Percentiles rank a stretch among this genome's conserved stretches.
These are phyloP conservation scores for Immersiporthe knoxdaviesiana DNA, from an alignment of 2,329 filamentous ascomycete genomes.

Conservation along the genomic window DNA sequence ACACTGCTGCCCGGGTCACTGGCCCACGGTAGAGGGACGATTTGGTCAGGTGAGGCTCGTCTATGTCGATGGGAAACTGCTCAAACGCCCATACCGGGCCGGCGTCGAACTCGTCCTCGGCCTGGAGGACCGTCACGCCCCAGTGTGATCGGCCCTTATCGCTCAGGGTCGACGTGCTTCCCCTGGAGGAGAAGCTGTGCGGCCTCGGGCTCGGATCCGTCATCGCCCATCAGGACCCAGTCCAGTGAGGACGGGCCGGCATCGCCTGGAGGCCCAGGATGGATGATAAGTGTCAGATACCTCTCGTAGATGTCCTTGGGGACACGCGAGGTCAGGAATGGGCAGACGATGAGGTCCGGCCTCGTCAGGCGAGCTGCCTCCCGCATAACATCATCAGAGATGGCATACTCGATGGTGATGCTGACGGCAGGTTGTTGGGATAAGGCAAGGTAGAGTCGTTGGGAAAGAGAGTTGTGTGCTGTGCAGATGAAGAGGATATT, in stretches of 20 bases:
- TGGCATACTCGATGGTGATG: slow-evolving; percentile 45
- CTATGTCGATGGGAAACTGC: slow-evolving; percentile 46
- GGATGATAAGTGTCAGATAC: slow-evolving; percentile 45
- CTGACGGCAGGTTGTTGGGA: slow-evolving; percentile 42
- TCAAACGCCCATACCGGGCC: slow-evolving; percentile 49
- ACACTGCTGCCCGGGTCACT: slow-evolving; percentile 44
- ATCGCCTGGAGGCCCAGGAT: slow-evolving; percentile 47
- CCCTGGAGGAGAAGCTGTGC: slow-evolving; percentile 35
- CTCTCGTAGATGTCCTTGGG: slow-evolving; percentile 42
- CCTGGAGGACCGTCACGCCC: slow-evolving; percentile 46
- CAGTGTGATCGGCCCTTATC: slow-evolving; percentile 43
- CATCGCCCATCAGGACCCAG: slow-evolving; percentile 48
- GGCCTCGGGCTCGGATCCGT: slow-evolving; percentile 41
- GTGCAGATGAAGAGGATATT: slow-evolving; percentile 47
- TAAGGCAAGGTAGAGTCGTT: slow-evolving; percentile 43
- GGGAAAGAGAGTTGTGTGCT: slow-evolving; percentile 49
- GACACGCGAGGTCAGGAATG: slow-evolving; percentile 45
- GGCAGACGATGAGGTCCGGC: slow-evolving; percentile 47
- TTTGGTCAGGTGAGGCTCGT: slow-evolving; percentile 44
- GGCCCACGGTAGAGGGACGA: slow-evolving; percentile 45
- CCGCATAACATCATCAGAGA: slow-evolving; percentile 41
- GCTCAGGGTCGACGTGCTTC: slow-evolving; percentile 32
- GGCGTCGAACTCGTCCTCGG: slow-evolving; percentile 46
- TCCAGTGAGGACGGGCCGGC: slow-evolving; percentile 47
- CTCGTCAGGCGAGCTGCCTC: slow-evolving; percentile 42